These are phyloP conservation scores for Candida odintsovae DNA, from an alignment of 805 yeast genomes.

Conservation along the genomic window DNA sequence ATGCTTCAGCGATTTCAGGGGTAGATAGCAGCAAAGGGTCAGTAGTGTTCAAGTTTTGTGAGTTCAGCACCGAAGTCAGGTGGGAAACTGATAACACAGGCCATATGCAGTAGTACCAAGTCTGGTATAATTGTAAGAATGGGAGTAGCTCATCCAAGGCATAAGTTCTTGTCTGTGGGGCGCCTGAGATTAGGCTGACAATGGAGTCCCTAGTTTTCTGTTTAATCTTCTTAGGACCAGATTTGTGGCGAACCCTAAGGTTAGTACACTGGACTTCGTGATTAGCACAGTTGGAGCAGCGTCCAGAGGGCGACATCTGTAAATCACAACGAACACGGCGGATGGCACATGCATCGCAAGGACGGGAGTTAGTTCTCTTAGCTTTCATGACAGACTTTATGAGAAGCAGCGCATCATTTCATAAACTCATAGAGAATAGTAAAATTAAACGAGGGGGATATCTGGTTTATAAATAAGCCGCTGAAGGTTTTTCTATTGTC, in stretches of 20 bases:
- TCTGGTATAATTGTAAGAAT: constrained; percentile 19
- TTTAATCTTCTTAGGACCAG: constrained; percentile 21
- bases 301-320: constrained; percentile 7
- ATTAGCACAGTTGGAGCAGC: constrained; percentile 19
- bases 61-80: constrained; percentile 11
- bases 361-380: constrained; percentile 10
- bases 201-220: constrained; percentile 19
- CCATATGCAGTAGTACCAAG: constrained; percentile 24
- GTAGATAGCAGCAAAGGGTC: constrained; percentile 7
- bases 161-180: constrained; percentile 2
- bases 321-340: constrained; percentile 22
- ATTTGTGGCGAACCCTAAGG: constrained; percentile 19
- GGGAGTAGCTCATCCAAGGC: constrained; percentile 18
- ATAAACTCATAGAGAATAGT: too few species aligned
- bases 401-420: too few species aligned
- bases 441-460: background rate
- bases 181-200: constrained; percentile 2
- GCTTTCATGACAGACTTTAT: background rate
- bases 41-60: constrained; percentile 1
- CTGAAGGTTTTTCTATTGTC: background rate
- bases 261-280: constrained; percentile 20
- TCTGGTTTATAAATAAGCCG: background rate
- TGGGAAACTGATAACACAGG: constrained; percentile 18
- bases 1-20: constrained; percentile 12
- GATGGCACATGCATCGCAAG: constrained; percentile 24